phyloP scores from a whole-genome alignment of 2,329 filamentous ascomycete genomes.

The Colletotrichum tofieldiae region DNA sequence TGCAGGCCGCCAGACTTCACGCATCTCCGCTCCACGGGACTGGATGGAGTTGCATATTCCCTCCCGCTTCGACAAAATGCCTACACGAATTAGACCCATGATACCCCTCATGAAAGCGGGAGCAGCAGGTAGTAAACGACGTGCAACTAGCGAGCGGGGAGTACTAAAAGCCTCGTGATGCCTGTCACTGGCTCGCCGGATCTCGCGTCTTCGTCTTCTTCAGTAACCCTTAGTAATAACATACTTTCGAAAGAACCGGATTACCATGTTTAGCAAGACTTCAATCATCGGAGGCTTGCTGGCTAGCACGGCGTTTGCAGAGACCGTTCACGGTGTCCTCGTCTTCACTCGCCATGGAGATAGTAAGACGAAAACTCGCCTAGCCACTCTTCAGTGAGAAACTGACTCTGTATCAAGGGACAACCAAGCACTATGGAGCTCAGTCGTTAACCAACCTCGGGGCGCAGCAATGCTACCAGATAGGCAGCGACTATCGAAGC shows the following conservation, averaged over 20 bases:
- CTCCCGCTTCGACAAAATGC: neutral
- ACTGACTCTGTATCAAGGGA: constrained; percentile 45
- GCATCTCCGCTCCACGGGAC: constrained; percentile 31
- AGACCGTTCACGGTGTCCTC: constrained; percentile 46
- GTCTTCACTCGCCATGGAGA: constrained; percentile 55
- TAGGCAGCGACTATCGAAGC: constrained; percentile 46
- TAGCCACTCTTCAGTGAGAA: rapidly evolving
- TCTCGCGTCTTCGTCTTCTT: neutral
- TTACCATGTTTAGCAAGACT: neutral
- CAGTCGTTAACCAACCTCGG: constrained; percentile 54
- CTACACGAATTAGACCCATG: neutral
- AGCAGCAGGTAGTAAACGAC: neutral
- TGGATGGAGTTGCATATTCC: constrained; percentile 1
- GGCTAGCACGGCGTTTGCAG: constrained; percentile 45
- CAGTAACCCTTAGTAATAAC: no score
- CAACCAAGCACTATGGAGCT: constrained; percentile 53
- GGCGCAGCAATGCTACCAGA: constrained; percentile 51
- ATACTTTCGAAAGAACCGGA: neutral
- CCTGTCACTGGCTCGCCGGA: neutral
- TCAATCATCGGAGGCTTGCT: neutral
- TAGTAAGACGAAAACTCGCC: constrained; percentile 46
- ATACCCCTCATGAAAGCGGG: neutral
- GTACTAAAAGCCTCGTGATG: constrained; percentile 5
- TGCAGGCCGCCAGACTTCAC: neutral
- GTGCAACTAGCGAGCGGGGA: neutral